Evolutionary conservation across 306 rosid species (phyloP).

Genomic region (Arachis hypogaea): DNA sequence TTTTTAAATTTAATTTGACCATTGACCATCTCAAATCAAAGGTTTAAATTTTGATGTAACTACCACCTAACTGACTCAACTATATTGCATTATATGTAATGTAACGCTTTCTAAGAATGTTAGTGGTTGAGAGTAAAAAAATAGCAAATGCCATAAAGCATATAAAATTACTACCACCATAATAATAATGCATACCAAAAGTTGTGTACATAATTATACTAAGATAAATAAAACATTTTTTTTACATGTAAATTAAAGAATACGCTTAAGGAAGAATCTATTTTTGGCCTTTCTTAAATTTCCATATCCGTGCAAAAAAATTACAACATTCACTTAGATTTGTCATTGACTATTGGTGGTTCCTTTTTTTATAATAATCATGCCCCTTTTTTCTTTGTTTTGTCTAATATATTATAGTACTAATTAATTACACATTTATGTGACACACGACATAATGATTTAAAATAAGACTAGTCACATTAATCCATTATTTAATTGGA

Average conservation of each 20-base stretch:
- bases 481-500: conserved; percentile 32
- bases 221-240: conserved; percentile 21
- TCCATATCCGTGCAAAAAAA: conserved; percentile 38
- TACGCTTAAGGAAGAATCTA: conserved; percentile 22
- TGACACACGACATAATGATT: conserved; percentile 47
- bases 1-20: conserved; percentile 22
- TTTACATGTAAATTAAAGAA: neutral
- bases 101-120: neutral
- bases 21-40: conserved; percentile 32
- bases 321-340: conserved; percentile 32
- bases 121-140: conserved; percentile 15
- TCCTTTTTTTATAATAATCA: neutral
- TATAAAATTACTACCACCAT: neutral
- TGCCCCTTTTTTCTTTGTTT: neutral
- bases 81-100: conserved; percentile 6
- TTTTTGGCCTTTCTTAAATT: neutral
- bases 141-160: conserved; percentile 23
- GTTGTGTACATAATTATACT: neutral
- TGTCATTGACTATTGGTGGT: conserved; percentile 35
- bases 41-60: conserved; percentile 35
- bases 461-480: conserved; percentile 44
- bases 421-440: conserved; percentile 12
- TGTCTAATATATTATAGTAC: conserved; percentile 17
- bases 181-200: neutral
- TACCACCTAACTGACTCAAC: conserved; percentile 38